Conservation (phyloP, 768 basidiomycete genomes). For the Crassisporium funariophilum region DNA sequence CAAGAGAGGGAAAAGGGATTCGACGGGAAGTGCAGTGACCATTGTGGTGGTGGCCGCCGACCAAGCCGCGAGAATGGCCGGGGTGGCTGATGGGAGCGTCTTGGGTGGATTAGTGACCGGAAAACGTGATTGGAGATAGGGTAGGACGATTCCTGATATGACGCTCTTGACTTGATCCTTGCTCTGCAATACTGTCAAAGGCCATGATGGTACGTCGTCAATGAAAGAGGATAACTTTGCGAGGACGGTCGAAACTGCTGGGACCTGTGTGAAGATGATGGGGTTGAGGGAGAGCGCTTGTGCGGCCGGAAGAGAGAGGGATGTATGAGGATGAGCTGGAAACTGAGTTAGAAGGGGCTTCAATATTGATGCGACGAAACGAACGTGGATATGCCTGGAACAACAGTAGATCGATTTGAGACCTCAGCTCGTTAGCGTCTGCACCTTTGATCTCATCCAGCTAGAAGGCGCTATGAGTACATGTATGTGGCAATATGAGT, state of each 20-base stretch:
- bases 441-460: constrained; percentile 73
- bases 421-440: constrained; percentile 64
- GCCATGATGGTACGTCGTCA: constrained; percentile 44
- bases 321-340: constrained; percentile 75
- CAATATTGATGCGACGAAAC: constrained; percentile 29
- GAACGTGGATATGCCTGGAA: constrained; percentile 81
- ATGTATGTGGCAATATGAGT: neutral
- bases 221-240: constrained; percentile 66
- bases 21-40: constrained; percentile 44
- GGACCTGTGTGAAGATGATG: constrained; percentile 75
- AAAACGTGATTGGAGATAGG: constrained; percentile 68
- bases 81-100: constrained; percentile 32
- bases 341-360: neutral
- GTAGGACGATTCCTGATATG: constrained; percentile 50
- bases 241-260: constrained; percentile 64
- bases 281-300: constrained; percentile 69
- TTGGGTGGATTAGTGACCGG: constrained; percentile 25
- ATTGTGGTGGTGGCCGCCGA: constrained; percentile 47
- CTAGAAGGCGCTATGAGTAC: constrained; percentile 34
- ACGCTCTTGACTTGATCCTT: constrained; percentile 49
- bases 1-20: constrained; percentile 74
- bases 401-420: constrained; percentile 73
- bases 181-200: constrained; percentile 25
- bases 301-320: constrained; percentile 58
- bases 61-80: constrained; percentile 50